A percentile compares a stretch with the other conserved stretches of the same genome.
Evolutionary conservation across 129 eudicot genomes (phyloP).

Genomic region (Chrysanthemum makinoi): DNA sequence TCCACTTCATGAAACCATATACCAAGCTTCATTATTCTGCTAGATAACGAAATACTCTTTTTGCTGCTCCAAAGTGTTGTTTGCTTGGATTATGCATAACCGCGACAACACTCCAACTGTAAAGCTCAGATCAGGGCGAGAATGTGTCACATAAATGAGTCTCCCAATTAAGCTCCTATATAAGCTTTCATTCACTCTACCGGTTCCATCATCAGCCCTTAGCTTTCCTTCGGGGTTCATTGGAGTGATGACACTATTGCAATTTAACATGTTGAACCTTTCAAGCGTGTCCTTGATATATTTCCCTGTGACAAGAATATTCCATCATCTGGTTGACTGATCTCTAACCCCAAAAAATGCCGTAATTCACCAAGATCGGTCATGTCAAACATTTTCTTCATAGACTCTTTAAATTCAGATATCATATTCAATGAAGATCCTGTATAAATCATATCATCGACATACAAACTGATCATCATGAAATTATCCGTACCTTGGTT

Average conservation of each 20-base stretch:
- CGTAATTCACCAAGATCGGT: too few species aligned
- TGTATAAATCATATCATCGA: not conserved
- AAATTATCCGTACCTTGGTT: not conserved
- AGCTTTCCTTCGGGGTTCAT: not conserved
- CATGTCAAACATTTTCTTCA: not conserved
- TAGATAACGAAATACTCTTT: too few species aligned
- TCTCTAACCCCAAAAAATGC: too few species aligned
- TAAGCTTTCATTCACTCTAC: too few species aligned
- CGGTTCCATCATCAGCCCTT: too few species aligned
- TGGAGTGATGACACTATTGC: not conserved
- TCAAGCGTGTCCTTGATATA: not conserved
- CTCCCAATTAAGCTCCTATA: too few species aligned
- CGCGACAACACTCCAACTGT: not conserved
- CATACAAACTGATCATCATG: not conserved
- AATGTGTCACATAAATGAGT: too few species aligned
- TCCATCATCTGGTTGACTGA: too few species aligned
- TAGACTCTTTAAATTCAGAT: constrained; percentile 1
- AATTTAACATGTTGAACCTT: not conserved
- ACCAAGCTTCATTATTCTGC: too few species aligned
- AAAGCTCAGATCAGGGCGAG: not conserved
- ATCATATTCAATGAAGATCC: not conserved
- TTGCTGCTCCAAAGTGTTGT: not conserved
- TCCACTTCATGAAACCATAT: too few species aligned
- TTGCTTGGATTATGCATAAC: not conserved
- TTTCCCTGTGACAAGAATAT: not conserved